Base-by-base conservation (phyloP, 345 rosid species). In the Boechera divaricarpa region DNA sequence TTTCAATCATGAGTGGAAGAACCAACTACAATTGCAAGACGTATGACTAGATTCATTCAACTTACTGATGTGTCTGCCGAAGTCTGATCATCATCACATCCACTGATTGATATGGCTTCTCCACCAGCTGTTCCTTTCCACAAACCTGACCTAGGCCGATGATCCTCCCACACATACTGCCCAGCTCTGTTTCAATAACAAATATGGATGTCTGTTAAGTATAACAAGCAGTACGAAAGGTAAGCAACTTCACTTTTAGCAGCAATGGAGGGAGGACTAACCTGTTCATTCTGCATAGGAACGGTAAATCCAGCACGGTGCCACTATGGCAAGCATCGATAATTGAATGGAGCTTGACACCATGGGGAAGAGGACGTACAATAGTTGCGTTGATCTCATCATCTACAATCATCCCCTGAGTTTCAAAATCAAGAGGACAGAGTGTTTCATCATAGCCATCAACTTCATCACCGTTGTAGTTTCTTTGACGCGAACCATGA, bases 391-490 rank as follows among this genome's bases (percentile, higher is more conserved):
- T 91, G 11, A 89, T 91, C 81, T 89, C 96, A 81, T 93, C 96
- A 80, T 93, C 97, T 7, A 90, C 90, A 75, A 94, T 89, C 98
- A 91, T 90, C n/a, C 98, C 98, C 78, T 90, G 94, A 59, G 94
- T 90, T 84, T 94, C 93, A 67, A 90, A 94, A 80, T 94, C 97
- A 48, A 89, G 64, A 44, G 98, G 98, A 70, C 97, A 90, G 3
- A 94, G 81, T 6, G 96, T 91, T 82, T 94, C 97, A 76, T 91
- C 97, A 35, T 83, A 90, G 21, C 97, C 97, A 77, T 94, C 97
- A 61, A 85, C 84, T 76, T 94, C 97, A 74, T 94, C 97, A 57
- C 97, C 98, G 39, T 58, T 79, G 73, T 86, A 86, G 85, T 91
- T 91, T 67, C 91, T 76, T 54, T 90, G 90, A 44, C 86, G 84